Evolutionary conservation across 108 stramenopile genomes (phyloP).

Genomic region (Cyclotella kingstonii): DNA sequence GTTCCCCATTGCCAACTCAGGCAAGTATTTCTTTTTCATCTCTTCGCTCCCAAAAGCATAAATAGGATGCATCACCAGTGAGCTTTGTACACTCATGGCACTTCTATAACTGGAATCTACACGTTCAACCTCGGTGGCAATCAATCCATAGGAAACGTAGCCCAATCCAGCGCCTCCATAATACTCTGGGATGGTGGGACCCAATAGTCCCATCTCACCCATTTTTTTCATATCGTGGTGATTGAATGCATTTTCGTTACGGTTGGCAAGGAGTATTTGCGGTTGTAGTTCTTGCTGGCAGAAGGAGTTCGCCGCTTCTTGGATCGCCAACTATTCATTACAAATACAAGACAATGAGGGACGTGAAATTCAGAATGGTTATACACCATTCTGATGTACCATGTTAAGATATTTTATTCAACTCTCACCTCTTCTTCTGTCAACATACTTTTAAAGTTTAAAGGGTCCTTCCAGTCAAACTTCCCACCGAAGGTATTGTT

Average conservation of each 20-base stretch:
- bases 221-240: slow-evolving; percentile 75
- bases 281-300: slow-evolving; percentile 83
- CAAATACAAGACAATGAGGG: too few species aligned
- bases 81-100: slow-evolving; percentile 92
- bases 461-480: slow-evolving; percentile 32
- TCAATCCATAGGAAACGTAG: slow-evolving; percentile 89
- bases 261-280: slow-evolving; percentile 76
- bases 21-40: slow-evolving; percentile 85
- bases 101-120: slow-evolving; percentile 91
- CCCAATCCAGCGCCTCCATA: slow-evolving; percentile 87
- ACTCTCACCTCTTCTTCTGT: slow-evolving; percentile 33
- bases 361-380: neutral
- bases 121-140: slow-evolving; percentile 85
- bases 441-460: slow-evolving; percentile 22
- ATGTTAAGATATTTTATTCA: too few species aligned
- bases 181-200: slow-evolving; percentile 76
- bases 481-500: slow-evolving; percentile 34
- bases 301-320: slow-evolving; percentile 68
- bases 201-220: slow-evolving; percentile 90
- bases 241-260: slow-evolving; percentile 78
- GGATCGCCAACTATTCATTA: slow-evolving; percentile 33
- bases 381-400: too few species aligned
- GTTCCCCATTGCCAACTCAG: slow-evolving; percentile 77
- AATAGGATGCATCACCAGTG: slow-evolving; percentile 96
- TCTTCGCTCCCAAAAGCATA: slow-evolving; percentile 86